Evolutionary conservation across 352 stramenopile species (phyloP), one percentile per base, ranked within the genome.

Genomic region (Pythium plurisporium): DNA sequence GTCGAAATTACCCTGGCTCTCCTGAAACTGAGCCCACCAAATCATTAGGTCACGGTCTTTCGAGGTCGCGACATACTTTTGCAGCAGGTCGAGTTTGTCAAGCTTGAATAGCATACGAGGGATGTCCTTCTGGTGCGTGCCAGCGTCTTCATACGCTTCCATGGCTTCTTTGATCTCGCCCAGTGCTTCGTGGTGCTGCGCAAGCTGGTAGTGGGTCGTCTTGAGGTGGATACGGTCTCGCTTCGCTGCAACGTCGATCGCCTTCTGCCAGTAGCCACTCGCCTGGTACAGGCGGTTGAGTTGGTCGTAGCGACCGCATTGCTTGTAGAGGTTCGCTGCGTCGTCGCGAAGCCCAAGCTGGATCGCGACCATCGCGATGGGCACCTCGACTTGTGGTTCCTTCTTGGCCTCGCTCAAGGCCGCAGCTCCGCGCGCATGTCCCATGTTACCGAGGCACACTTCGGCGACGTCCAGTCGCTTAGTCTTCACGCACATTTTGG

Each of bases 401-500:
- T 67, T 59, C 58, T 82, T 78, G 34, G 79, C 80, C 26, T 87
- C 73, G 36, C 91, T 76, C 12, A 98, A 79, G n/a, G 94, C 94
- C 12, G 82, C 82, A 4, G 91, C 85, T 6, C 94, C 94, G 19
- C 94, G 76, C 7, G 84, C 86, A 50, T 98, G 88, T 6, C 90
- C 90, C 94, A 98, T 98, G 62, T 98, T 97, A 2, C 86, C 86
- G 3, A 98, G 72, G 62, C 95, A 98, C 10, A 98, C 82, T 65
- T 98, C 83, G 2, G 92, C 90, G 4, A 98, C 89, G 62, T 98
- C 94, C 17, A 98, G 72, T 0, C 93, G 82, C 66, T 96, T 97
- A 26, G 90, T 98, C 67, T 98, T 97, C 50, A 98, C 90, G 65
- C 94, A 98, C 83, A 97, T 98, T 45, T 95, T 86, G 17, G 92